Base-by-base conservation (phyloP, 805 yeast genomes). In the Ogataea haglerorum region DNA sequence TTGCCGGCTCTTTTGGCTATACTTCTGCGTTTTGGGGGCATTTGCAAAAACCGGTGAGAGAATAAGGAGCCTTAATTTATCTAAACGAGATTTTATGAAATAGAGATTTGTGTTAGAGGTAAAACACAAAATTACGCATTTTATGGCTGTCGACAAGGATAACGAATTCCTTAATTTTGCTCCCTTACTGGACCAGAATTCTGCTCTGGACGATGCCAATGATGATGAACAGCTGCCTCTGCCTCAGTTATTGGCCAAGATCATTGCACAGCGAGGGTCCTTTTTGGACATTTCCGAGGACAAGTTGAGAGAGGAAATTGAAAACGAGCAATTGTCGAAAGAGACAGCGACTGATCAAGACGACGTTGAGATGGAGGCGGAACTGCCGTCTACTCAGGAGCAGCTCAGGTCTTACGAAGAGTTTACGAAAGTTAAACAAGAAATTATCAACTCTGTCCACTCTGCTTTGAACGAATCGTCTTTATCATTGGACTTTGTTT, bases 401-500 rank as follows among this genome's bases (percentile, higher is more conserved):
- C 32, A 42, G 3, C 18, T 29, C 17, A 28, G 35, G n/a, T 57
- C 67, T 6, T 52, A 49, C 13, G 73, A 68, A 32, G 65, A 66
- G 8, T 80, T 80, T 51, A 61, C 66, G 34, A 67, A 66, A 31
- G 69, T 75, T 13, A 79, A 79, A 54, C 56, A 64, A n/a, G 77
- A 78, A 43, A 69, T 82, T 30, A 51, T 80, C 12, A 68, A 65
- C 13, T 67, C 70, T 30, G 69, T 85, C 22, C 73, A 76, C 39
- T 61, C 78, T 0, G 95, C 98, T 2, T 68, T 86, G 51, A 93
- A 91, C 58, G 97, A 93, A 57, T 80, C 95, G 0, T 89, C 96
- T 0, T 63, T 93, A 27, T 82, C 95, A 1, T 67, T 90, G 42
- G 99, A 91, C 57, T 85, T 90, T 48, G 82, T 91, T 1, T 87